phyloP scores from a whole-genome alignment of 225 moss, liverwort and hornwort species.

The Pleurozium schreberi region DNA sequence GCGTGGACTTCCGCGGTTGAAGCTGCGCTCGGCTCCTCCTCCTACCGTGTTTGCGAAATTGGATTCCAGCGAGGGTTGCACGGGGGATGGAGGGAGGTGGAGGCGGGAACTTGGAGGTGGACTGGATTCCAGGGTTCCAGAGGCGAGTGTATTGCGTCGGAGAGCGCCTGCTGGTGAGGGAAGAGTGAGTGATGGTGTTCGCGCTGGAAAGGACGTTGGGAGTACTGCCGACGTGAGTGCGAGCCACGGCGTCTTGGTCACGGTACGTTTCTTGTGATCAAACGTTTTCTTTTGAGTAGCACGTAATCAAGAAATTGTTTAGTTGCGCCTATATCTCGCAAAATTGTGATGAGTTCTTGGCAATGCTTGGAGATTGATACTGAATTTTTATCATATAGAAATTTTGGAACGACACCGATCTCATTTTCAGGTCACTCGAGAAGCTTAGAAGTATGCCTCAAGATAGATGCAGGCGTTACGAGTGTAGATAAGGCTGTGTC shows the following conservation, averaged over 20 bases:
- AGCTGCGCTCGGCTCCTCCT: background rate
- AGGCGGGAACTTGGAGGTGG: slow-evolving; percentile 3
- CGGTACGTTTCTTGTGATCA: slow-evolving; percentile 6
- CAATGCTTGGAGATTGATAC: background rate
- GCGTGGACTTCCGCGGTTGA: background rate
- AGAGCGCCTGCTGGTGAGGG: background rate
- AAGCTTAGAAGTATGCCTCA: background rate
- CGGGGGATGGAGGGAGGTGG: background rate
- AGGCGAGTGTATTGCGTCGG: background rate
- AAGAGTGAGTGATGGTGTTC: background rate
- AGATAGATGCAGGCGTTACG: background rate
- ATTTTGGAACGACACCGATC: background rate
- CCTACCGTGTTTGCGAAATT: background rate
- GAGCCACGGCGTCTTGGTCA: slow-evolving; percentile 7
- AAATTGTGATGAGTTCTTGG: background rate
- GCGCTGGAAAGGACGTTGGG: slow-evolving; percentile 20
- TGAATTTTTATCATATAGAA: background rate
- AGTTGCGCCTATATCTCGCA: background rate
- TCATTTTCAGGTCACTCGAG: background rate
- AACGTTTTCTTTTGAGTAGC: background rate
- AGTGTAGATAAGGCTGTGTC: background rate
- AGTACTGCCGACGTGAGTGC: background rate
- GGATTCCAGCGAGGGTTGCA: background rate
- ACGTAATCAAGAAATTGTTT: background rate
- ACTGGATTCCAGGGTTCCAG: background rate